phyloP scores from a whole-genome alignment of 129 eudicot genomes.

The Artemisia annua region DNA sequence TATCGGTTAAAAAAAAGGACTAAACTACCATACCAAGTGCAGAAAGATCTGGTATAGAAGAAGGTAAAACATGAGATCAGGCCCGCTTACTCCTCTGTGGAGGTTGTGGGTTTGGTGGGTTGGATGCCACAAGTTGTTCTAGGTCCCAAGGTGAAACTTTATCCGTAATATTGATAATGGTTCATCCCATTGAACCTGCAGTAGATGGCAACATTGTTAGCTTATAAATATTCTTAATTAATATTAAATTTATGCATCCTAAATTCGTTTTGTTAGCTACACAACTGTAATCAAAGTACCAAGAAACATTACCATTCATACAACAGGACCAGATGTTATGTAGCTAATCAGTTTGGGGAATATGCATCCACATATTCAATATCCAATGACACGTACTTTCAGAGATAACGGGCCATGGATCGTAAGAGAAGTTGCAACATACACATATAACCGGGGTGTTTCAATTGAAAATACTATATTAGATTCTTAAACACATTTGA shows the following conservation, averaged over 20 bases:
- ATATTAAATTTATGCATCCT: background rate
- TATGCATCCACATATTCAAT: too few relatives aligned
- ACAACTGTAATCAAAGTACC: too few relatives aligned
- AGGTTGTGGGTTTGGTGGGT: slow-evolving; percentile 59
- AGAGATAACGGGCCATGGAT: too few relatives aligned
- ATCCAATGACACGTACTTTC: too few relatives aligned
- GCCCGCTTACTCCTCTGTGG: slow-evolving; percentile 82
- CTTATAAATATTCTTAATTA: background rate
- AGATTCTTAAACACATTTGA: too few relatives aligned
- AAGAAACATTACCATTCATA: too few relatives aligned
- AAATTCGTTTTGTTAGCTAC: too few relatives aligned
- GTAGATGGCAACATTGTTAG: slow-evolving; percentile 10
- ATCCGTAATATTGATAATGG: slow-evolving; percentile 84
- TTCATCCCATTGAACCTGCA: slow-evolving; percentile 99
- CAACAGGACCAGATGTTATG: too few relatives aligned
- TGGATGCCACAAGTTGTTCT: slow-evolving; percentile 79
- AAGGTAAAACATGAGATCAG: slow-evolving; percentile 53
- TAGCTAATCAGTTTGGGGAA: too few relatives aligned
- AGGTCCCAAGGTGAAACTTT: slow-evolving; percentile 93
- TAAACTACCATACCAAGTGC: slow-evolving; percentile 43
- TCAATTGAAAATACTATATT: too few relatives aligned
- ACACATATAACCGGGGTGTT: too few relatives aligned
- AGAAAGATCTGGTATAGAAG: slow-evolving; percentile 60
- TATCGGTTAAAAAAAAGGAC: too few relatives aligned
- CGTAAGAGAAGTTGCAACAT: slow-evolving; percentile 17